phyloP scores from a whole-genome alignment of 2,329 filamentous ascomycete genomes.

The Cladosporium sp. region DNA sequence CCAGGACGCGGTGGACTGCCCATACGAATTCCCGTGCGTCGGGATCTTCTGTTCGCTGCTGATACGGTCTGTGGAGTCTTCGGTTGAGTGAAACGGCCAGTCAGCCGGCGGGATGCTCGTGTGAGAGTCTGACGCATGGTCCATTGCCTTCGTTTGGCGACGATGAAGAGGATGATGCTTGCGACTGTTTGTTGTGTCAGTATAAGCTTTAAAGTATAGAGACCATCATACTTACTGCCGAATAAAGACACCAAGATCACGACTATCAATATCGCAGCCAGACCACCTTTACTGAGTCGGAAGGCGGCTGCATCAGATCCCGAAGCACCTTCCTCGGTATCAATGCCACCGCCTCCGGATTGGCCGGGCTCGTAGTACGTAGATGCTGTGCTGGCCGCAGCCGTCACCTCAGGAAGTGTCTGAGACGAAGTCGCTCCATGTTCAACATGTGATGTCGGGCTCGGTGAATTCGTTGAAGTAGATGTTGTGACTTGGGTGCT shows the following conservation, averaged over 20 bases:
- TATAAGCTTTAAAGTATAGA: neutral
- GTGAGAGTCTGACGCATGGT: constrained; percentile 71
- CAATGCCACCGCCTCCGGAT: constrained; percentile 24
- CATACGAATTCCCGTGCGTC: constrained; percentile 30
- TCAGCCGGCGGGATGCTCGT: constrained; percentile 58
- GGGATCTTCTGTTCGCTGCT: constrained; percentile 26
- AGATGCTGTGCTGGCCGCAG: neutral
- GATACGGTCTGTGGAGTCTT: constrained; percentile 10
- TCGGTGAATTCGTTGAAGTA: constrained; percentile 5
- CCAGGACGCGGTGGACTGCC: constrained; percentile 19
- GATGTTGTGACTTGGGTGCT: neutral
- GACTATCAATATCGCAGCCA: constrained; percentile 74
- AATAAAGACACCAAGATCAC: constrained; percentile 63
- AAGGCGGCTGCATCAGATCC: constrained; percentile 61
- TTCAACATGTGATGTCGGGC: neutral
- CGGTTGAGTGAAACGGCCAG: constrained; percentile 40
- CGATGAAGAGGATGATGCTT: constrained; percentile 69
- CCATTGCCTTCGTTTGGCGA: constrained; percentile 86
- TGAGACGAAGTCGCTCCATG: constrained; percentile 5
- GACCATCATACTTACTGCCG: constrained; percentile 60
- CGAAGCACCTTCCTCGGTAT: constrained; percentile 61
- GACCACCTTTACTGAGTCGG: constrained; percentile 66
- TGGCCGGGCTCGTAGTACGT: constrained; percentile 13
- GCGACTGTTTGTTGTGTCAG: constrained; percentile 52
- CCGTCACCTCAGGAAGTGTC: neutral